phyloP scores from a whole-genome alignment of 306 rosid genomes.

The Oxytropis ochrocephala region DNA sequence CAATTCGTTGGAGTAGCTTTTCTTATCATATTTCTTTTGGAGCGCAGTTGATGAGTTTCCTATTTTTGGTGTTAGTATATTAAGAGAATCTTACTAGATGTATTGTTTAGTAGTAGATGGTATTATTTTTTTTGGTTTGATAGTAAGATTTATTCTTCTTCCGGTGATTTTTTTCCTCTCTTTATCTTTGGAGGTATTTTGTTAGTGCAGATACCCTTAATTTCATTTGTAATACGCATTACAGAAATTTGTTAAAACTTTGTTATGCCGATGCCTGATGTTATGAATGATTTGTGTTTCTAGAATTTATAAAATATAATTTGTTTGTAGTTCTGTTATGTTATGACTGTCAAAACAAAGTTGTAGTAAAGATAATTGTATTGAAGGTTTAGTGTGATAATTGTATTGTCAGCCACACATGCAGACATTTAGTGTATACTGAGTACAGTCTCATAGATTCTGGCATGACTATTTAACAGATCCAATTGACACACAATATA shows the following conservation, averaged over 20 bases:
- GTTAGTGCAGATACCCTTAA: not conserved
- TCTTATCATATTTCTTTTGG: not conserved
- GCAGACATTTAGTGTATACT: too few relatives aligned
- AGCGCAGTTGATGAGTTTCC: not conserved
- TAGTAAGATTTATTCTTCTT: not conserved
- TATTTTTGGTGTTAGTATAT: not conserved
- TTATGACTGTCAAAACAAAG: too few relatives aligned
- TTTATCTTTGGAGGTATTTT: not conserved
- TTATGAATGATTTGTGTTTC: not conserved
- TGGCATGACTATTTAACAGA: too few relatives aligned
- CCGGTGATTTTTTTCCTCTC: not conserved
- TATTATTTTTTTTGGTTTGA: not conserved
- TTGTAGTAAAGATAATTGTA: too few relatives aligned
- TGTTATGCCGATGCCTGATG: not conserved
- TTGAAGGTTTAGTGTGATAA: too few relatives aligned
- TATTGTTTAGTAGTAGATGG: not conserved
- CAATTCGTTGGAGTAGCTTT: constrained; percentile 28
- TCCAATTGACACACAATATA: too few relatives aligned
- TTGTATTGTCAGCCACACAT: too few relatives aligned
- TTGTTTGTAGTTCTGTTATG: too few relatives aligned
- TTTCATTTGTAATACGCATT: not conserved
- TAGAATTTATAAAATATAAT: not conserved
- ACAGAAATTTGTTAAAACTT: not conserved
- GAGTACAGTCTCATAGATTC: too few relatives aligned
- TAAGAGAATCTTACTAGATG: not conserved